Evolutionary conservation across 108 stramenopile genomes (phyloP).

Genomic region (Cyclotella choctawhatcheeana): DNA sequence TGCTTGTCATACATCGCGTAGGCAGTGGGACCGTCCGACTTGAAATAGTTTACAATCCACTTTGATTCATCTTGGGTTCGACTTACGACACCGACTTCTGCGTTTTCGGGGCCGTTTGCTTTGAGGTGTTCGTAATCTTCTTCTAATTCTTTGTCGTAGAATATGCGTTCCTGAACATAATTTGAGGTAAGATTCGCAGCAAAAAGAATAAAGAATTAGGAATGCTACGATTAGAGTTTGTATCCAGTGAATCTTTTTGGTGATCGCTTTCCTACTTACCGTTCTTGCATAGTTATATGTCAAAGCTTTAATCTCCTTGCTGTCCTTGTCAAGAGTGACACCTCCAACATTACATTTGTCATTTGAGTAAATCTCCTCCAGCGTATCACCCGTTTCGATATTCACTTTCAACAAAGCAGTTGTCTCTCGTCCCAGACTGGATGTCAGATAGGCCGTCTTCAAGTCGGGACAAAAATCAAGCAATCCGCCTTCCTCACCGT

Average conservation of each 20-base stretch:
- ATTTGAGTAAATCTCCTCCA: conserved; percentile 60
- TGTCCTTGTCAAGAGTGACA: conserved; percentile 60
- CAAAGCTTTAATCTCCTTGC: conserved; percentile 58
- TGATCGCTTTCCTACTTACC: too few species aligned
- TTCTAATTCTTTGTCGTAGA: conserved; percentile 65
- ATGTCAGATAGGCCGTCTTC: conserved; percentile 55
- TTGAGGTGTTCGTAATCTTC: conserved; percentile 57
- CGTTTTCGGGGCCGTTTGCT: conserved; percentile 43
- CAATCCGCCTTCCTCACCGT: conserved; percentile 62
- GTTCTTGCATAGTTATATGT: conserved; percentile 67
- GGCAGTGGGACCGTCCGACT: conserved; percentile 58
- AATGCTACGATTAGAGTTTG: too few species aligned
- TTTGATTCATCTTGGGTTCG: conserved; percentile 58
- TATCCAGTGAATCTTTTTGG: too few species aligned
- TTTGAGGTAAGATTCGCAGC: neutral
- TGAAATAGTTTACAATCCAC: conserved; percentile 58
- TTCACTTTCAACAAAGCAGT: conserved; percentile 70
- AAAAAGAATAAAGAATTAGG: too few species aligned
- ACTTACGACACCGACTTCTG: conserved; percentile 52
- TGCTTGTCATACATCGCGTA: conserved; percentile 59
- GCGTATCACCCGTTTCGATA: conserved; percentile 56
- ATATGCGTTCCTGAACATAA: conserved; percentile 43
- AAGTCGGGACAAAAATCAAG: conserved; percentile 60
- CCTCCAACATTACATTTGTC: conserved; percentile 68
- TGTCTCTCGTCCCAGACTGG: conserved; percentile 63